Conservation (phyloP, 495 filamentous ascomycete species). For the Talaromyces proteolyticus region DNA sequence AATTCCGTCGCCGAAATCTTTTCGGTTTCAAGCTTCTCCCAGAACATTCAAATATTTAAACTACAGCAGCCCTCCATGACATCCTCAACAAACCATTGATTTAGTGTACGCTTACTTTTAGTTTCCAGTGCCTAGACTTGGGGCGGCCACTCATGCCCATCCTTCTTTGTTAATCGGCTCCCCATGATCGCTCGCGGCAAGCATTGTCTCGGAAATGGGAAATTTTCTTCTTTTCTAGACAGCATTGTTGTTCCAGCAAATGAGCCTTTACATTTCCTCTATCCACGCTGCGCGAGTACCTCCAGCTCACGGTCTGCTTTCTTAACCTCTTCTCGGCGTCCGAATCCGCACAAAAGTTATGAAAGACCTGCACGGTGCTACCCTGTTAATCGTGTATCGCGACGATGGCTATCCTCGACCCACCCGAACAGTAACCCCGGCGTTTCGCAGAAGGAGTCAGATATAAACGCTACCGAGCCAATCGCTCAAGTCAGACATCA, state of each 20-base stretch:
- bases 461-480: no score
- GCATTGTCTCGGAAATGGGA: slow-evolving; percentile 34
- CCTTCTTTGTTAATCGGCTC: slow-evolving; percentile 11
- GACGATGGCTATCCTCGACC: no score
- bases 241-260: slow-evolving; percentile 25
- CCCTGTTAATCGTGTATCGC: no score
- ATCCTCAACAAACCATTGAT: no score
- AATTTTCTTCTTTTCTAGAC: slow-evolving; percentile 31
- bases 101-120: no score
- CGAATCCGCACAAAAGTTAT: neutral
- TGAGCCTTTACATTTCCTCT: slow-evolving; percentile 42
- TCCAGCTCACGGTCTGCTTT: slow-evolving; percentile 11
- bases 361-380: neutral
- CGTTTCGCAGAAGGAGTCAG: no score
- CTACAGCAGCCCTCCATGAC: no score
- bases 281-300: slow-evolving; percentile 27
- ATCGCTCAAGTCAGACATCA: no score
- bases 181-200: slow-evolving; percentile 37
- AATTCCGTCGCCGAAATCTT: neutral
- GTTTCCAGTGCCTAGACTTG: no score
- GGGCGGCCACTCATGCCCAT: slow-evolving; percentile 6
- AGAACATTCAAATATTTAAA: no score
- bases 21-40: neutral
- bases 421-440: no score
- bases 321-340: neutral